phyloP scores from a whole-genome alignment of 371 early-diverging fungal genomes.

The Nematocida ausubeli region DNA sequence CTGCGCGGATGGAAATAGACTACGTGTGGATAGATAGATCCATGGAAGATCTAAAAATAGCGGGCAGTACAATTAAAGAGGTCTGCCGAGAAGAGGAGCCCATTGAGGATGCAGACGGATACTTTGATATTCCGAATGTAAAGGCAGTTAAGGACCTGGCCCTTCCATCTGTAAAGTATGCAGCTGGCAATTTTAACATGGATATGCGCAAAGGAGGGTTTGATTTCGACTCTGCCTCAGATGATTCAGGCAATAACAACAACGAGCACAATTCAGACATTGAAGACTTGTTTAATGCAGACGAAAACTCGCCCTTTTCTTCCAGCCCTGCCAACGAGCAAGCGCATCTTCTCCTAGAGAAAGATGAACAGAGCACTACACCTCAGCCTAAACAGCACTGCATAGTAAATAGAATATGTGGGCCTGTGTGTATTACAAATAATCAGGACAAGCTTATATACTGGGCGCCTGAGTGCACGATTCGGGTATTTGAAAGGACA shows the following conservation, averaged over 20 bases:
- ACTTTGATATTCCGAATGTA: slow-evolving; percentile 41
- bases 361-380: background rate
- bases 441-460: background rate
- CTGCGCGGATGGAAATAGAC: background rate
- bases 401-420: slow-evolving; percentile 8
- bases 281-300: slow-evolving; percentile 2
- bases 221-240: background rate
- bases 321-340: background rate
- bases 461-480: slow-evolving; percentile 46
- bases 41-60: slow-evolving; percentile 22
- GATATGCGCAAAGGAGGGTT: background rate
- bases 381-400: slow-evolving; percentile 1
- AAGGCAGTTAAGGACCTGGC: slow-evolving; percentile 9
- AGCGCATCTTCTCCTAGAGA: background rate
- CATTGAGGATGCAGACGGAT: slow-evolving; percentile 33
- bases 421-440: background rate
- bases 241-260: background rate
- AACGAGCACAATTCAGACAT: slow-evolving; percentile 3
- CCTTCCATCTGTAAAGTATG: background rate
- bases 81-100: slow-evolving; percentile 3
- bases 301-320: background rate
- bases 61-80: slow-evolving; percentile 31
- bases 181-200: background rate
- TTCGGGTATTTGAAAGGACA: background rate
- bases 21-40: slow-evolving; percentile 46